A percentile compares a stretch with the other conserved stretches of the same genome.
These are phyloP conservation scores for Aspergillus sclerotiicarbonarius DNA, from an alignment of 495 filamentous ascomycete species.

Conservation along the genomic window DNA sequence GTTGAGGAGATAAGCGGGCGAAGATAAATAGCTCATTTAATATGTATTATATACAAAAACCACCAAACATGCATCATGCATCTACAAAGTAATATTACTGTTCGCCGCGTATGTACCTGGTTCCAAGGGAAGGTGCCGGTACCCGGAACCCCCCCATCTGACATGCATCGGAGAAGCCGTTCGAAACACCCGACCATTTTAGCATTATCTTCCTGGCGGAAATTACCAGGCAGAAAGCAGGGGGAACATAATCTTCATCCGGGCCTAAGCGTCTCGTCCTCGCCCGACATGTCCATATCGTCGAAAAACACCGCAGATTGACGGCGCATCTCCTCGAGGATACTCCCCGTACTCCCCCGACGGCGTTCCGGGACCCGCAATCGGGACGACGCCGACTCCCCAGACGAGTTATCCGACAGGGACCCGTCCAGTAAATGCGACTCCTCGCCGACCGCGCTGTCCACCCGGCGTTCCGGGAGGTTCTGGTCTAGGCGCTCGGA, in stretches of 20 bases:
- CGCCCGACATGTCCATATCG: conserved; percentile 45
- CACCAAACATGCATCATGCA: too few species aligned
- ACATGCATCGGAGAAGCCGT: too few species aligned
- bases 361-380: conserved; percentile 20
- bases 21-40: too few species aligned
- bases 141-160: too few species aligned
- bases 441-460: conserved; percentile 23
- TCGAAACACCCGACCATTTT: too few species aligned
- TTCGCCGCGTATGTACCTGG: too few species aligned
- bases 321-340: conserved; percentile 58
- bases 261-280: conserved; percentile 16
- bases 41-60: too few species aligned
- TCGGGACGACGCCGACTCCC: conserved; percentile 27
- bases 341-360: conserved; percentile 31
- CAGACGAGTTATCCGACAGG: conserved; percentile 18
- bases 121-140: too few species aligned
- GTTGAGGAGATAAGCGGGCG: too few species aligned
- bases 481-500: conserved; percentile 31
- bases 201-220: too few species aligned
- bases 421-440: conserved; percentile 8
- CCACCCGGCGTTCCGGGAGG: conserved; percentile 30
- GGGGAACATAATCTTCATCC: not conserved
- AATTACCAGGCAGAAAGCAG: not conserved
- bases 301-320: conserved; percentile 65
- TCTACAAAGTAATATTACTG: too few species aligned